Percentiles rank a stretch among this genome's conserved stretches.
These are phyloP conservation scores for Selaginella moellendorffii DNA, from an alignment of 75 land plant genomes.

Conservation along the genomic window DNA sequence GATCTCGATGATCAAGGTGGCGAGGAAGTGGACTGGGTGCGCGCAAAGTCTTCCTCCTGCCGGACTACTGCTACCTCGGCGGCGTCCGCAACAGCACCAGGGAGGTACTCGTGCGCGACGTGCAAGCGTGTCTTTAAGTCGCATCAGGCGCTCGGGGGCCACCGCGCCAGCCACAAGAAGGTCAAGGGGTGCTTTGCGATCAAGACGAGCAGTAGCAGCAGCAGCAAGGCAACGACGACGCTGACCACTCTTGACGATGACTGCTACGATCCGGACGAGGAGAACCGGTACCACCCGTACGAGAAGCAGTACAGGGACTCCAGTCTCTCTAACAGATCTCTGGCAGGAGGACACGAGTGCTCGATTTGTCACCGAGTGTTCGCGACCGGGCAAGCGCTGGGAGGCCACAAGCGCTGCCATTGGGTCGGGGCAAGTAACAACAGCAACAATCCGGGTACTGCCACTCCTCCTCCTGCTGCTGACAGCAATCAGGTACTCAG, in stretches of 20 bases:
- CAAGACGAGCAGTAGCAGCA: constrained; percentile 8
- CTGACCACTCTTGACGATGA: neutral
- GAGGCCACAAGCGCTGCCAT: neutral
- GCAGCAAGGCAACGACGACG: neutral
- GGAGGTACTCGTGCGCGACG: constrained; percentile 68
- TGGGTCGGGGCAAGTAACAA: neutral
- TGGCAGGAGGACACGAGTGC: neutral
- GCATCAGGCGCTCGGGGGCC: constrained; percentile 78
- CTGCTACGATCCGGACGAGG: no score
- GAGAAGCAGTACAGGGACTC: neutral
- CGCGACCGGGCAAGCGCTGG: neutral
- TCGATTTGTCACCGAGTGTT: neutral
- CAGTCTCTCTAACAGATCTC: neutral
- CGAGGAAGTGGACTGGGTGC: neutral
- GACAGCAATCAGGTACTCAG: no score
- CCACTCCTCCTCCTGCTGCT: no score
- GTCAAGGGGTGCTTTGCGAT: constrained; percentile 74
- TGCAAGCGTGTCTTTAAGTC: constrained; percentile 73
- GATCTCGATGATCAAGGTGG: neutral
- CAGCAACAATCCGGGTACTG: no score
- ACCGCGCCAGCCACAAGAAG: constrained; percentile 80
- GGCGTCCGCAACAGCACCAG: no score
- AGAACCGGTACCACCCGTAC: neutral
- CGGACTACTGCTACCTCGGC: neutral
- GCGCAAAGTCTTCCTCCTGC: no score